Conservation (phyloP, 2,329 filamentous ascomycete species). For the Fusarium austroafricanum region DNA sequence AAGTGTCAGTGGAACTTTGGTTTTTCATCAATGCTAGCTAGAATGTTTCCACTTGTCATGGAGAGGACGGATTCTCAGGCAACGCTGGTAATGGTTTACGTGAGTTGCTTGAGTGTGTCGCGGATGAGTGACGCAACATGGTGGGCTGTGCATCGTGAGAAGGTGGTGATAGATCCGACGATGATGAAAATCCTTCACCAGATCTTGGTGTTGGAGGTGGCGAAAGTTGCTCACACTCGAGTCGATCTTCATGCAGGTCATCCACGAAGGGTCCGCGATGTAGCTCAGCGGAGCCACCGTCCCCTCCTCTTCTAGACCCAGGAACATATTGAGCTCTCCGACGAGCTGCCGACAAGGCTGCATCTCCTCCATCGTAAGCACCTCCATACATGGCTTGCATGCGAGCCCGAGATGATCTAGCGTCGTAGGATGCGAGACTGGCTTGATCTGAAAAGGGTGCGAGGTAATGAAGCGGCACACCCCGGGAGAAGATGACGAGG, state of each 20-base stretch:
- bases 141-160: conserved; percentile 25
- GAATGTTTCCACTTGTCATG: conserved; percentile 3
- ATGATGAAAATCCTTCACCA: conserved; percentile 25
- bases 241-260: conserved; percentile 17
- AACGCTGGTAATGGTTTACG: conserved; percentile 59
- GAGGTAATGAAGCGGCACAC: conserved; percentile 55
- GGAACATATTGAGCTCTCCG: conserved; percentile 26
- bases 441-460: conserved; percentile 47
- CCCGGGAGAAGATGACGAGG: conserved; percentile 82
- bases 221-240: conserved; percentile 44
- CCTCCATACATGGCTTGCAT: conserved; percentile 31
- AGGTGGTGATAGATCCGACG: conserved; percentile 17
- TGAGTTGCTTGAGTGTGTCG: conserved; percentile 40
- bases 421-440: conserved; percentile 37
- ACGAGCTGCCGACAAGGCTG: conserved; percentile 9
- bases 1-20: neutral
- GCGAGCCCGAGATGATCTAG: conserved; percentile 30
- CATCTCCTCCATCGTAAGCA: conserved; percentile 15
- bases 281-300: neutral
- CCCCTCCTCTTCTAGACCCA: neutral
- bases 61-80: conserved; percentile 52
- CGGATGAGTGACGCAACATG: conserved; percentile 30
- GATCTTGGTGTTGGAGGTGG: conserved; percentile 43
- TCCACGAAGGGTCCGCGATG: conserved; percentile 16
- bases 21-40: conserved; percentile 5